Percentiles rank a stretch among this genome's conserved stretches.
These are phyloP conservation scores for Beauveria asiatica DNA, from an alignment of 2,329 filamentous ascomycete species.

Conservation along the genomic window DNA sequence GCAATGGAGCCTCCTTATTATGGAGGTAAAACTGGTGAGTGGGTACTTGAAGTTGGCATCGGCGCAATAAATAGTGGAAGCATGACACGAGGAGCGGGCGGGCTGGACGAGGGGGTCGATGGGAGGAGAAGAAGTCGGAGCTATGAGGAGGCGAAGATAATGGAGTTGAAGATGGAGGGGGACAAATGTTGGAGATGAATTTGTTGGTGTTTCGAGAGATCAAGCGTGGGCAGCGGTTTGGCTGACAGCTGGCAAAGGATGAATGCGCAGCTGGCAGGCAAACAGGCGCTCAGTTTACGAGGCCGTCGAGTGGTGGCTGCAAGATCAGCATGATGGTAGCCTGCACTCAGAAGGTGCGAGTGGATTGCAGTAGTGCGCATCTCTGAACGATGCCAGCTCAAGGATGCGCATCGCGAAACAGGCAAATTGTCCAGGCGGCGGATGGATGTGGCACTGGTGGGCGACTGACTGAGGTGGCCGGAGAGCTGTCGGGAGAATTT, in stretches of 20 bases:
- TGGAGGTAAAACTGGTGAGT: neutral
- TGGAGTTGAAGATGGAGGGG: too few relatives aligned
- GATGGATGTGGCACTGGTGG: neutral
- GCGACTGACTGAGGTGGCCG: neutral
- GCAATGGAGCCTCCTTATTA: too few relatives aligned
- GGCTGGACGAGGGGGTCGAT: neutral
- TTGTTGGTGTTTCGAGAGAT: neutral
- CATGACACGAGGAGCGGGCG: neutral
- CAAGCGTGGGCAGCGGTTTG: neutral
- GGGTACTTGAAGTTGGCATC: neutral
- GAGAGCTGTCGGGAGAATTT: neutral
- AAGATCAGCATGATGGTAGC: neutral
- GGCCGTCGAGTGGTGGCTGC: too few relatives aligned
- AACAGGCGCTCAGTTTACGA: too few relatives aligned
- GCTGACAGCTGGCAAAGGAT: neutral
- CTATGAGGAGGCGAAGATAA: neutral
- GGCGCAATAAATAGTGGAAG: neutral
- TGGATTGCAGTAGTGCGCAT: too few relatives aligned
- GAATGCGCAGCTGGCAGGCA: neutral
- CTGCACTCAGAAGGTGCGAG: neutral
- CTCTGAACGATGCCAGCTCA: too few relatives aligned
- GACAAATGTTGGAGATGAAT: neutral
- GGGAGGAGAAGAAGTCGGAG: neutral
- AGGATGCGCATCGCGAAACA: neutral
- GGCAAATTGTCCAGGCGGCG: neutral